These are phyloP conservation scores for Mortierella sp. DNA, from an alignment of 371 early-diverging fungal genomes.

Conservation along the genomic window DNA sequence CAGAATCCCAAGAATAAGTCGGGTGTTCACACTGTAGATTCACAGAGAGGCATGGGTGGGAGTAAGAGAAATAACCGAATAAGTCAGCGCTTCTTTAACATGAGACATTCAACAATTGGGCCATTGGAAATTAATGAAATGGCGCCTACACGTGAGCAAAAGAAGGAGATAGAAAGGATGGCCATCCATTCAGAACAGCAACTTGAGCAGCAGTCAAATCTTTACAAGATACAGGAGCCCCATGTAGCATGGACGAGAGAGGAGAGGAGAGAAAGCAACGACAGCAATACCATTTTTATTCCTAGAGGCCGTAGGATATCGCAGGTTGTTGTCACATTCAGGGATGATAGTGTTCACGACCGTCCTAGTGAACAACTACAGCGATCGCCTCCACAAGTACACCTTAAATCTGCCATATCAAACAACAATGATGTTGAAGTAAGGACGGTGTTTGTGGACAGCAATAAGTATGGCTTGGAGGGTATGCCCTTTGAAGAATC, in stretches of 20 bases:
- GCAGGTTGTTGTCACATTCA: slow-evolving; percentile 40
- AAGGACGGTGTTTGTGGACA: slow-evolving; percentile 13
- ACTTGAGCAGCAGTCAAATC: not conserved
- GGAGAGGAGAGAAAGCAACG: slow-evolving; percentile 12
- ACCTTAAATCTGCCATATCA: not conserved
- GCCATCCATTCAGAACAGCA: not conserved
- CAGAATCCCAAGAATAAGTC: slow-evolving; percentile 22
- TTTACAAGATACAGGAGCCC: not conserved
- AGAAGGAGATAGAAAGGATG: not conserved
- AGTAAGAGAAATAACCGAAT: slow-evolving; percentile 5
- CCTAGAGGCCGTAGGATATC: slow-evolving; percentile 28
- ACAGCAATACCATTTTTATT: slow-evolving; percentile 21
- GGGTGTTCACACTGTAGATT: not conserved
- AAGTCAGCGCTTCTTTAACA: slow-evolving; percentile 19
- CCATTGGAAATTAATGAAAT: not conserved
- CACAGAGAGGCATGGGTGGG: not conserved
- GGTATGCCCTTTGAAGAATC: not conserved
- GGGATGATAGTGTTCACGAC: slow-evolving; percentile 5
- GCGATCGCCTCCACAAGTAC: not conserved
- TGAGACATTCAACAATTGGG: slow-evolving; percentile 12
- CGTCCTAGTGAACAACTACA: not conserved
- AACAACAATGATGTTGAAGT: not conserved
- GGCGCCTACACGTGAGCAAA: not conserved
- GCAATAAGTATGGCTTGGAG: slow-evolving; percentile 12
- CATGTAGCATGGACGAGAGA: slow-evolving; percentile 9